These are phyloP conservation scores for Claviceps lovelessii DNA, from an alignment of 2,329 filamentous ascomycete genomes.

Conservation along the genomic window DNA sequence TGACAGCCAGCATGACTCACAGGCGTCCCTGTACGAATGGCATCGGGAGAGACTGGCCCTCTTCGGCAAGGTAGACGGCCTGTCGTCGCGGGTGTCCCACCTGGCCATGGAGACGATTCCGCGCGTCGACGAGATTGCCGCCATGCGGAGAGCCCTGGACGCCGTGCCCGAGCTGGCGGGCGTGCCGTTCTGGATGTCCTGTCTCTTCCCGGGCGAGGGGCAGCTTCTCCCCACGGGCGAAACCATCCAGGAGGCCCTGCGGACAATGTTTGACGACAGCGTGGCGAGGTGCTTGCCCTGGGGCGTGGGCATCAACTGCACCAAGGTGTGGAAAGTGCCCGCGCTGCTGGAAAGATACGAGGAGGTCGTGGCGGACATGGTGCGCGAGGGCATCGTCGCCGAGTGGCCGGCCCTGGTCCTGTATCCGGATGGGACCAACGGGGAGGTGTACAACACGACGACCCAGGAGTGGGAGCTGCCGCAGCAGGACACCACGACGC, in stretches of 20 bases:
- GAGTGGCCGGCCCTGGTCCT: slow-evolving; percentile 42
- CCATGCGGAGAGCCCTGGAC: slow-evolving; percentile 33
- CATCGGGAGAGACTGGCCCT: slow-evolving; percentile 39
- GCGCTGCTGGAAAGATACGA: slow-evolving; percentile 41
- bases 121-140: slow-evolving; percentile 45
- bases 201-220: slow-evolving; percentile 42
- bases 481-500: slow-evolving; percentile 40
- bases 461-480: slow-evolving; percentile 45
- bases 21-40: slow-evolving; percentile 36
- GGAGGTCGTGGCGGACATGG: slow-evolving; percentile 26
- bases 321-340: slow-evolving; percentile 48
- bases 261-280: slow-evolving; percentile 22
- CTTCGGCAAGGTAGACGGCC: slow-evolving; percentile 28
- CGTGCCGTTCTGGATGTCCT: slow-evolving; percentile 45
- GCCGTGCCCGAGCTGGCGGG: slow-evolving; percentile 13
- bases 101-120: slow-evolving; percentile 55
- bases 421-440: slow-evolving; percentile 56
- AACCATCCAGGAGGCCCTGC: slow-evolving; percentile 19
- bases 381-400: slow-evolving; percentile 18
- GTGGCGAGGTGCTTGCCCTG: slow-evolving; percentile 28
- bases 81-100: slow-evolving; percentile 32
- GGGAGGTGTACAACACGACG: slow-evolving; percentile 50
- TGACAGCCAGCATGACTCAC: slow-evolving; percentile 30
- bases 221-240: slow-evolving; percentile 42
- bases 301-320: slow-evolving; percentile 57